phyloP scores from a whole-genome alignment of 768 basidiomycete genomes.

The Punctularia strigosozonata region DNA sequence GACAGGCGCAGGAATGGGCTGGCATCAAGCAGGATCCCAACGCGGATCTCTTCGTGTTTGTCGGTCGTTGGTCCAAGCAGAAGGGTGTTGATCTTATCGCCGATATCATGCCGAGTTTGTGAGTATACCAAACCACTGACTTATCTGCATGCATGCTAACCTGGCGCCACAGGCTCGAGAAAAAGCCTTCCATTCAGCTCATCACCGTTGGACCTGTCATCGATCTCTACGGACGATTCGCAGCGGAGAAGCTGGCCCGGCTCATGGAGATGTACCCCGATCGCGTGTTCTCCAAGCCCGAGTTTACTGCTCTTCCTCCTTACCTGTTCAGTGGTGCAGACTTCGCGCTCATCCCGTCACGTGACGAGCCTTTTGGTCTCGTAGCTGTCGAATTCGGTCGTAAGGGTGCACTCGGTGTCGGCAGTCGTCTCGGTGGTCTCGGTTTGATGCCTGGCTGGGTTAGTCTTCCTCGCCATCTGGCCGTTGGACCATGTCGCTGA shows the following conservation, averaged over 20 bases:
- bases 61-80: conserved; percentile 97
- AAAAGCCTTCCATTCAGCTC: conserved; percentile 75
- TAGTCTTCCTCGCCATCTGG: conserved; percentile 21
- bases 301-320: conserved; percentile 89
- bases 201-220: conserved; percentile 91
- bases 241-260: conserved; percentile 85
- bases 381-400: conserved; percentile 95
- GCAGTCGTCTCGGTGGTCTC: conserved; percentile 85
- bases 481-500: not conserved
- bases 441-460: conserved; percentile 99
- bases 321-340: conserved; percentile 93
- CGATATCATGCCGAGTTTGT: conserved; percentile 87
- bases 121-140: conserved; percentile 19
- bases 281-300: conserved; percentile 91
- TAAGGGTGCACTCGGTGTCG: conserved; percentile 93
- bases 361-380: conserved; percentile 93
- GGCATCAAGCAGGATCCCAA: conserved; percentile 84
- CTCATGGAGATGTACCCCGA: conserved; percentile 94
- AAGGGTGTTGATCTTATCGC: conserved; percentile 97
- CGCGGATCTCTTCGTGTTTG: conserved; percentile 89
- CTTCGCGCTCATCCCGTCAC: conserved; percentile 90
- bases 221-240: conserved; percentile 90
- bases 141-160: conserved; percentile 5
- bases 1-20: conserved; percentile 94
- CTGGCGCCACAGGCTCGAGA: conserved; percentile 49